Evolutionary conservation across 495 filamentous ascomycete genomes (phyloP), one percentile per base, ranked within the genome.

Genomic region (Neurospora cerealis): DNA sequence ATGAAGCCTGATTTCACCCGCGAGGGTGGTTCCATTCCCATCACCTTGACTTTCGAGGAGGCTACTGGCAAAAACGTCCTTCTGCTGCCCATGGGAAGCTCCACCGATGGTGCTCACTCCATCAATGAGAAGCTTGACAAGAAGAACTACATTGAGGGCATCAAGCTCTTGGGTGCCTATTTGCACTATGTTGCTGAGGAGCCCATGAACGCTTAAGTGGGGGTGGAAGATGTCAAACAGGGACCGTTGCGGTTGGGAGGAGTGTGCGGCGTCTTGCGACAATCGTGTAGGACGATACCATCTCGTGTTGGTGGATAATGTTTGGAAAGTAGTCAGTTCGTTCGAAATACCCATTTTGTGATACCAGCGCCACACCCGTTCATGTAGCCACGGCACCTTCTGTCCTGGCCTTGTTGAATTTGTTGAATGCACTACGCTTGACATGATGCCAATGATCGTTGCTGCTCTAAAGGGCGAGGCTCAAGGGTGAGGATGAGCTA

Each of bases 121-220:
- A 92, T 97, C 81, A 99, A 99, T 80, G 96, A 99, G 86, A 99
- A 99, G 86, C 87, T 99, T 48, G 96, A 99, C 82, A 92, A 90
- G 87, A 89, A 88, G 81, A 99, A 99, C 80, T 99, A 98, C 81
- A 96, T 99, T 78, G 94, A 98, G 85, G 96, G 96, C n/a, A 97
- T 91, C 75, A 98, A 98, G 86, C 82, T 98, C 69, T 82, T 98
- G 70, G 96, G 96, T 19, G 94, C 96, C 21, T 99, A 99, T 80
- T 84, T 99, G 79, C 96, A 98, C 85, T 98, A 97, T 78, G 94
- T 97, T 72, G 93, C 95, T 1, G 95, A 95, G 79, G 95, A 99
- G 86, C 90, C 93, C 37, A 89, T 79, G 76, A 75, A 78, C 46
- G 54, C 54, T 9, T 84, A 81, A 74, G 46, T 13, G 42, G 46